Percentiles rank a stretch among this genome's conserved stretches.
Conservation (phyloP, 2,329 filamentous ascomycete genomes). For the Hypocreales sp. region DNA sequence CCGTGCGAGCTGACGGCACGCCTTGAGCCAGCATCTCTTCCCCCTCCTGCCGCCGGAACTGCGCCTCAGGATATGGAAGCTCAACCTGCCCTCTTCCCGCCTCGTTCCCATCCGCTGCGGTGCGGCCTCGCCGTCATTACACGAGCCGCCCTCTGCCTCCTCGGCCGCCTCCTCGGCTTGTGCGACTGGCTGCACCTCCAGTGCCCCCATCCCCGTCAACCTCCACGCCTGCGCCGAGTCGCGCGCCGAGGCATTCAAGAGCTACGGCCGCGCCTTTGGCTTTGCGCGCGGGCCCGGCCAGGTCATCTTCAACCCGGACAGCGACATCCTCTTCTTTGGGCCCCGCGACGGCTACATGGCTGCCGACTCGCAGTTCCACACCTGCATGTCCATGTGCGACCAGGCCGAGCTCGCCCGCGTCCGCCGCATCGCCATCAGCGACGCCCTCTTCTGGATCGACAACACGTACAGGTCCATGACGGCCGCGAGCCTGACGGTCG, state of each 20-base stretch:
- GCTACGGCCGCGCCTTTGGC: constrained; percentile 24
- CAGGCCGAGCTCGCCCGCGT: constrained; percentile 23
- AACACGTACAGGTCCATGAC: constrained; percentile 19
- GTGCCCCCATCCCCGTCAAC: constrained; percentile 24
- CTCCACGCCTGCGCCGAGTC: constrained; percentile 31
- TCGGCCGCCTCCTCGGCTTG: constrained; percentile 5
- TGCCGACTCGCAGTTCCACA: constrained; percentile 27
- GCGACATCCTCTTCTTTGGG: constrained; percentile 33
- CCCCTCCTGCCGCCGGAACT: constrained; percentile 27
- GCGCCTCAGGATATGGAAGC: constrained; percentile 30
- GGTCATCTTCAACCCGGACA: constrained; percentile 23
- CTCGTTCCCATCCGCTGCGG: constrained; percentile 28
- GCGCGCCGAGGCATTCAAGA: constrained; percentile 24
- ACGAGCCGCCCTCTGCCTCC: constrained; percentile 2
- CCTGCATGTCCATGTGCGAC: constrained; percentile 25
- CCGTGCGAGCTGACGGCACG: too few relatives aligned
- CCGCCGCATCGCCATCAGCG: constrained; percentile 27
- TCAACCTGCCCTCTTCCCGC: constrained; percentile 25
- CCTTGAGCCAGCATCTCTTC: constrained; percentile 29
- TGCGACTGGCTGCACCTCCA: constrained; percentile 22
- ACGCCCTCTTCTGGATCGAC: constrained; percentile 24
- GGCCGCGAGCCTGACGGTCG: constrained; percentile 22
- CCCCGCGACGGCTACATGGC: constrained; percentile 27
- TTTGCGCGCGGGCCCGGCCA: constrained; percentile 23
- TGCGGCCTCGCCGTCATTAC: constrained; percentile 11